phyloP scores from a whole-genome alignment of 768 basidiomycete genomes.

The Ephemerocybe angulata region DNA sequence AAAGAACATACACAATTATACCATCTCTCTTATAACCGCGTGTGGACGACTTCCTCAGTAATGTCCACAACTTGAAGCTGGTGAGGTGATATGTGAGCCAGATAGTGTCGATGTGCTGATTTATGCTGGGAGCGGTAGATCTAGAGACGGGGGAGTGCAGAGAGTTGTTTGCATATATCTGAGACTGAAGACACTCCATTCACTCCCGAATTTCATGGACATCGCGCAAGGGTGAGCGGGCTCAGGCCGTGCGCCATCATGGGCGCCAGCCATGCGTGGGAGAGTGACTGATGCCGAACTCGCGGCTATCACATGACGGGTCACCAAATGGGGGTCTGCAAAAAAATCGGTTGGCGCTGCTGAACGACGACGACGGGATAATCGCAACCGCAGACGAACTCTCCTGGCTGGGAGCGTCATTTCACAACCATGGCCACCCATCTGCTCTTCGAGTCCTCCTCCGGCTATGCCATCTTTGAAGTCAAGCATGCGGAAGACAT shows the following conservation, averaged over 20 bases:
- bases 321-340: not conserved
- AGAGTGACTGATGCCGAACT: not conserved
- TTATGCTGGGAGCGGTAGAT: too few relatives aligned
- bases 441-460: slow-evolving; percentile 89
- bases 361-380: slow-evolving; percentile 9
- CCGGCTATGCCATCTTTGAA: slow-evolving; percentile 92
- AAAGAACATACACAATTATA: too few relatives aligned
- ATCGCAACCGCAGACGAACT: slow-evolving; percentile 1
- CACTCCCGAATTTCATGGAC: too few relatives aligned
- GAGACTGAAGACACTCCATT: too few relatives aligned
- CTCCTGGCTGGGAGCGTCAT: not conserved
- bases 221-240: not conserved
- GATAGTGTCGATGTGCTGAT: too few relatives aligned
- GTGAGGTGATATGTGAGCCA: too few relatives aligned
- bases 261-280: not conserved
- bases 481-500: slow-evolving; percentile 85
- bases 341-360: slow-evolving; percentile 4
- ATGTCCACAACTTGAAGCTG: too few relatives aligned
- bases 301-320: slow-evolving; percentile 1
- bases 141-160: too few relatives aligned
- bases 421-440: slow-evolving; percentile 61
- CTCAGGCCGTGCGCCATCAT: not conserved
- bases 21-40: too few relatives aligned
- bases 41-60: too few relatives aligned
- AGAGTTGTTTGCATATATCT: too few relatives aligned